A percentile compares a stretch with the other conserved stretches of the same genome.
Conservation (phyloP, 2,329 filamentous ascomycete species). For the Talaromyces amestolkiae region DNA sequence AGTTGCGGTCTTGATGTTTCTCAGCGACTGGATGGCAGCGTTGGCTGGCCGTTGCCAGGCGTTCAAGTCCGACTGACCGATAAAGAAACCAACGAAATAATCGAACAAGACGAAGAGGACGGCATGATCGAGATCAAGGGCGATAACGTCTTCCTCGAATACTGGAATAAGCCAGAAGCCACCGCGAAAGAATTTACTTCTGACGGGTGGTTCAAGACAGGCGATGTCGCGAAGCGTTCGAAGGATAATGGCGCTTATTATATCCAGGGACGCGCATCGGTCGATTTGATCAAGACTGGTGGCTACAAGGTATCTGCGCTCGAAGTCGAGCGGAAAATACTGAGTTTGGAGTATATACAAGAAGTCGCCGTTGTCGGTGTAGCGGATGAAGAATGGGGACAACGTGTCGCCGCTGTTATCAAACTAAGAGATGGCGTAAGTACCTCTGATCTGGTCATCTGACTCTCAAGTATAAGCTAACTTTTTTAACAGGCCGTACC, state of each 20-base stretch:
- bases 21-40: constrained; percentile 47
- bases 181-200: constrained; percentile 47
- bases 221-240: constrained; percentile 44
- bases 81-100: constrained; percentile 35
- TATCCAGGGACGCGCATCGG: constrained; percentile 53
- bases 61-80: constrained; percentile 48
- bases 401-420: constrained; percentile 55
- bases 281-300: constrained; percentile 56
- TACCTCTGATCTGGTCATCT: not conserved
- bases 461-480: not conserved
- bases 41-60: constrained; percentile 49
- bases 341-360: constrained; percentile 48
- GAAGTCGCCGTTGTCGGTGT: constrained; percentile 56
- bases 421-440: constrained; percentile 39
- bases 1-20: constrained; percentile 44
- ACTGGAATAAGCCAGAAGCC: constrained; percentile 40
- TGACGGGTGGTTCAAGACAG: constrained; percentile 52
- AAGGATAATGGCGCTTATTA: constrained; percentile 45
- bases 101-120: constrained; percentile 36
- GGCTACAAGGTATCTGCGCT: constrained; percentile 57
- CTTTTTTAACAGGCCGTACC: constrained; percentile 17
- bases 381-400: constrained; percentile 54
- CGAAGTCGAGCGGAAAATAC: constrained; percentile 55
- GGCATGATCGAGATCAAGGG: constrained; percentile 46
- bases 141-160: constrained; percentile 42